Conservation (phyloP, 345 rosid species). For the Acer yangbiense region DNA sequence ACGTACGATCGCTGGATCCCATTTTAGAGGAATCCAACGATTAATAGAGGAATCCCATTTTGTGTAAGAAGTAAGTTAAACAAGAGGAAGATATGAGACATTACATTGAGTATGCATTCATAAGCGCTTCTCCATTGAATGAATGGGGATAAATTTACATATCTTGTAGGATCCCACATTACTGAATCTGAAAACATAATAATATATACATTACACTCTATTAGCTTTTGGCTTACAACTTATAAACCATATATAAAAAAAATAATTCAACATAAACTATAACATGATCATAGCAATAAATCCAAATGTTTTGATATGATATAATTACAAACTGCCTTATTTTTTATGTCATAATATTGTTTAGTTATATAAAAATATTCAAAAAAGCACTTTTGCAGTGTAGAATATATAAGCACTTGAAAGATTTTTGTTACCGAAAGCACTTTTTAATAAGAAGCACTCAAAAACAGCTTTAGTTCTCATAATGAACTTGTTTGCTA, state of each 20-base stretch:
- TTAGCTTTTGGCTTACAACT: not conserved
- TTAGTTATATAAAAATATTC: too few species aligned
- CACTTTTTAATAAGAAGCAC: too few species aligned
- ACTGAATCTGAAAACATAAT: slow-evolving; percentile 11
- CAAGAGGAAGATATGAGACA: not conserved
- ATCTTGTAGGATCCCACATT: not conserved
- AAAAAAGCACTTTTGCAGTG: too few species aligned
- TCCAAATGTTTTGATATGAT: too few species aligned
- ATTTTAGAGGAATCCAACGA: too few species aligned
- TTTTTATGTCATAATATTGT: too few species aligned
- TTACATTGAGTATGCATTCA: slow-evolving; percentile 32
- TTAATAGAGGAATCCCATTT: too few species aligned
- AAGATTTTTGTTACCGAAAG: too few species aligned
- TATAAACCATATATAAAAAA: not conserved
- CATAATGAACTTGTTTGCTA: not conserved
- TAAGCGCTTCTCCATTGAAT: slow-evolving; percentile 40
- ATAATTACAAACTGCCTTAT: too few species aligned
- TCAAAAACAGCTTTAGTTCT: not conserved
- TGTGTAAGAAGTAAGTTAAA: not conserved
- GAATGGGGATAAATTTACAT: slow-evolving; percentile 40
- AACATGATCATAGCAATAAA: too few species aligned
- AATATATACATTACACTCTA: not conserved
- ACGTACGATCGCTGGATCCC: too few species aligned
- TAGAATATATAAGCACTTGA: too few species aligned
- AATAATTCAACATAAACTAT: not conserved